Conservation (phyloP, 2,329 filamentous ascomycete species). For the Aspergillus floridensis region DNA sequence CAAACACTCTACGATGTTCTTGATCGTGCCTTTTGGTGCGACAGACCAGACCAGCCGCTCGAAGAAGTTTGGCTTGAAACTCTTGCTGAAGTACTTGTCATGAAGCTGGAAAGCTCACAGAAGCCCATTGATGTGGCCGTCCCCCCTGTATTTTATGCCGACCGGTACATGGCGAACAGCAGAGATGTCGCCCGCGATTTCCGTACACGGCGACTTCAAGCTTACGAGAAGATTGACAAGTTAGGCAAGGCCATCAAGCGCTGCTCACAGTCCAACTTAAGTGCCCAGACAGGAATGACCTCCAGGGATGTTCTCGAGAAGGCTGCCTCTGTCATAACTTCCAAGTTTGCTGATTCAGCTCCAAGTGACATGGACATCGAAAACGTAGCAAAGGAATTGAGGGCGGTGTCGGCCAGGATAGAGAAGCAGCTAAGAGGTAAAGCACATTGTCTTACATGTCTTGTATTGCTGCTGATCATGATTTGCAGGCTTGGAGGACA, state of each 20-base stretch:
- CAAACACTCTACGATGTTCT: conserved; percentile 55
- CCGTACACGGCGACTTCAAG: conserved; percentile 38
- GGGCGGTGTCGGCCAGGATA: conserved; percentile 37
- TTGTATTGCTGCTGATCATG: conserved; percentile 10
- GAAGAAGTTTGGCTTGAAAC: conserved; percentile 49
- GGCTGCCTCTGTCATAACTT: conserved; percentile 31
- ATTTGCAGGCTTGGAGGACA: conserved; percentile 41
- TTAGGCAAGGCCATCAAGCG: conserved; percentile 32
- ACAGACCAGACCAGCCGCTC: conserved; percentile 37
- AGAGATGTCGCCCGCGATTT: conserved; percentile 48
- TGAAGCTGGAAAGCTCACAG: conserved; percentile 42
- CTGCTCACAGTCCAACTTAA: conserved; percentile 26
- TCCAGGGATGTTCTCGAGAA: conserved; percentile 36
- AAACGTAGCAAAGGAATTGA: conserved; percentile 35
- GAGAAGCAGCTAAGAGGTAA: conserved; percentile 43
- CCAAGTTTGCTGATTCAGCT: conserved; percentile 26
- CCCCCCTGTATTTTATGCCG: conserved; percentile 55
- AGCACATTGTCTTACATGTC: background rate
- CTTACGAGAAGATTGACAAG: conserved; percentile 32
- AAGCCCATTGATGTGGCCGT: conserved; percentile 49
- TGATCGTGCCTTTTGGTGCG: conserved; percentile 51
- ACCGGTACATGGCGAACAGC: conserved; percentile 58
- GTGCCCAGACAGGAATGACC: conserved; percentile 21
- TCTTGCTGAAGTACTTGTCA: conserved; percentile 55
- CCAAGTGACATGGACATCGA: conserved; percentile 23